phyloP scores from a whole-genome alignment of 306 rosid species.

The Purshia tridentata region DNA sequence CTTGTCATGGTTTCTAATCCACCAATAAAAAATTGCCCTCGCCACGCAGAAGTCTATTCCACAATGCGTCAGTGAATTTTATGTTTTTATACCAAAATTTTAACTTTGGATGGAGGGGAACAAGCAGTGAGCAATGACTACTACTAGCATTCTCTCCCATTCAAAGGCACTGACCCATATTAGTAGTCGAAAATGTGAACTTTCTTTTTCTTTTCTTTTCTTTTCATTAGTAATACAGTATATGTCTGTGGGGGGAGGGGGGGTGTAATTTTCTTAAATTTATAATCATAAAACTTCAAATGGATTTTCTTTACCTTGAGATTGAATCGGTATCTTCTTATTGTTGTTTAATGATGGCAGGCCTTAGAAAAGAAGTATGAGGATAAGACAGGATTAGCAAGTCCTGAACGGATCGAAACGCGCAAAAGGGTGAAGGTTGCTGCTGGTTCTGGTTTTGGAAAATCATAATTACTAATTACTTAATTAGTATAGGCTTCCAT shows the following conservation, averaged over 20 bases:
- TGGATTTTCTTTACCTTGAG: not conserved
- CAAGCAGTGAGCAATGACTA: not conserved
- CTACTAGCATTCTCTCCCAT: not conserved
- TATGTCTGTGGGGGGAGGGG: not conserved
- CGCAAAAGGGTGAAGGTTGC: slow-evolving; percentile 47
- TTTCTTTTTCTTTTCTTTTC: not conserved
- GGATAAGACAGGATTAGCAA: slow-evolving; percentile 55
- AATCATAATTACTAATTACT: too few relatives aligned
- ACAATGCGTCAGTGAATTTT: not conserved
- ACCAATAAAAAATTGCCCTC: not conserved
- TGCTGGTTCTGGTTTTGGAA: slow-evolving; percentile 81
- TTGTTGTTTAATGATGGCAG: slow-evolving; percentile 39
- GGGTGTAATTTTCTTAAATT: not conserved
- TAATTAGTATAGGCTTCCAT: slow-evolving; percentile 11
- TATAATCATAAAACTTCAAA: not conserved
- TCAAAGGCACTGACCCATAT: not conserved
- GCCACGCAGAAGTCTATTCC: slow-evolving; percentile 8
- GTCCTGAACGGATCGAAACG: slow-evolving; percentile 77
- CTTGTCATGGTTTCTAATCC: slow-evolving; percentile 16
- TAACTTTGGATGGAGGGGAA: not conserved
- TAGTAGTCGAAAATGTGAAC: not conserved
- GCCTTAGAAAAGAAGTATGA: slow-evolving; percentile 77
- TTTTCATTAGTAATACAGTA: not conserved
- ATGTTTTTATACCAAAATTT: not conserved
- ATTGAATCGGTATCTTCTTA: not conserved